phyloP scores from a whole-genome alignment of 768 basidiomycete species.

The Termitomyces sp. region DNA sequence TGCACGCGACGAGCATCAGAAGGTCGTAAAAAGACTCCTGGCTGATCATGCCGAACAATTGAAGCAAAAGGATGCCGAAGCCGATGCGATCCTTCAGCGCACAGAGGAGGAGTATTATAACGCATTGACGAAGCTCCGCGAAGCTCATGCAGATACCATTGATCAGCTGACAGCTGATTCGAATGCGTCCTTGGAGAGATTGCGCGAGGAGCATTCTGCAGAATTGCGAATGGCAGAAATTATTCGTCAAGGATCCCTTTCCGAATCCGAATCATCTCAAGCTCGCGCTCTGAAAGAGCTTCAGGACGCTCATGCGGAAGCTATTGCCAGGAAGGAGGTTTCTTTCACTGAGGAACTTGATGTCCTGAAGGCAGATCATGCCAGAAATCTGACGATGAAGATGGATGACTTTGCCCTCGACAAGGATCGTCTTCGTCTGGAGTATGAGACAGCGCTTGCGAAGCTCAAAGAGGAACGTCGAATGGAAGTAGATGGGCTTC shows the following conservation, averaged over 20 bases:
- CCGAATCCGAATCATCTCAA: conserved; percentile 68
- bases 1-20: conserved; percentile 50
- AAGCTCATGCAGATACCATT: conserved; percentile 62
- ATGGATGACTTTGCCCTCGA: conserved; percentile 57
- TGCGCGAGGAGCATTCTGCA: conserved; percentile 72
- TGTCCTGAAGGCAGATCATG: conserved; percentile 59
- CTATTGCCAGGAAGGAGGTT: conserved; percentile 60
- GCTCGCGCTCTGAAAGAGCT: conserved; percentile 55
- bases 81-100: conserved; percentile 49
- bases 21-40: conserved; percentile 36
- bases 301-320: conserved; percentile 67
- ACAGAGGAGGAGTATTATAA: conserved; percentile 84
- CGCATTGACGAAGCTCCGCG: conserved; percentile 68
- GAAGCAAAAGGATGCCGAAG: conserved; percentile 57
- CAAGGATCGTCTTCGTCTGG: conserved; percentile 53
- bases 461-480: conserved; percentile 51
- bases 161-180: conserved; percentile 56
- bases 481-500: conserved; percentile 44
- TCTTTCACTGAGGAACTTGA: conserved; percentile 62
- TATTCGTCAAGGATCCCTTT: conserved; percentile 64
- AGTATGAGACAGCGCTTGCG: conserved; percentile 48
- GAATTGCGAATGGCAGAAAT: conserved; percentile 73
- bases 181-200: conserved; percentile 56
- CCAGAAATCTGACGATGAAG: conserved; percentile 42
- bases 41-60: conserved; percentile 50